These are phyloP conservation scores for Liriodendron chinense DNA, from an alignment of 164 flowering plant species.

Conservation along the genomic window DNA sequence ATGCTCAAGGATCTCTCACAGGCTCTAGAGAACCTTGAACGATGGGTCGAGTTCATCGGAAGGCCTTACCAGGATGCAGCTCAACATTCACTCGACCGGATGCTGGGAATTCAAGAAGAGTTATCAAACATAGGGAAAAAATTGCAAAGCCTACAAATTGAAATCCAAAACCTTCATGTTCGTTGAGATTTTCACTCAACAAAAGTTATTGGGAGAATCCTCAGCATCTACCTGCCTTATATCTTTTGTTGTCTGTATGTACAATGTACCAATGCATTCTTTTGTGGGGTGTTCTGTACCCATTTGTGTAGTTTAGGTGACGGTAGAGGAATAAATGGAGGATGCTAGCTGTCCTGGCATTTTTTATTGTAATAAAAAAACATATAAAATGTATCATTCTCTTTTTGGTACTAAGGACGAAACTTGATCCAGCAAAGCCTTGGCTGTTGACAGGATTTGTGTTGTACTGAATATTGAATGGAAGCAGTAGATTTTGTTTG, in stretches of 20 bases:
- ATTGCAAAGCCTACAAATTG: slow-evolving; percentile 36
- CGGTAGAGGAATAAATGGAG: background rate
- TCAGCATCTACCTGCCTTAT: background rate
- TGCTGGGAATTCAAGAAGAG: slow-evolving; percentile 41
- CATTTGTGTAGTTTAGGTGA: background rate
- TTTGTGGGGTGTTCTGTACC: background rate
- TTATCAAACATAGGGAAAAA: slow-evolving; percentile 34
- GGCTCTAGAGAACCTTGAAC: slow-evolving; percentile 36
- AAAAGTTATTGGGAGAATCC: background rate
- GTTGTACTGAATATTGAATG: background rate
- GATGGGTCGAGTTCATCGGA: slow-evolving; percentile 36
- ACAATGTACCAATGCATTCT: background rate
- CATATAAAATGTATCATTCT: background rate
- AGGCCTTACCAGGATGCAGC: slow-evolving; percentile 62
- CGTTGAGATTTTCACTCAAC: slow-evolving; percentile 20
- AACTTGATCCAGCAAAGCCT: background rate
- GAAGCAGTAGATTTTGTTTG: background rate
- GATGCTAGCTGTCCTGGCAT: background rate
- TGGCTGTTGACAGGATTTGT: background rate
- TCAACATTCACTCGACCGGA: slow-evolving; percentile 38
- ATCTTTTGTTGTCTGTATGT: background rate
- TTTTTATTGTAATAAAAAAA: no score
- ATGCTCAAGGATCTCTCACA: slow-evolving; percentile 69
- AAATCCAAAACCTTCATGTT: slow-evolving; percentile 62
- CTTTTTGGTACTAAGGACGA: background rate